These are phyloP conservation scores for Pneumocystis wakefieldiae DNA, from an alignment of 1,139 yeast species.

Conservation along the genomic window DNA sequence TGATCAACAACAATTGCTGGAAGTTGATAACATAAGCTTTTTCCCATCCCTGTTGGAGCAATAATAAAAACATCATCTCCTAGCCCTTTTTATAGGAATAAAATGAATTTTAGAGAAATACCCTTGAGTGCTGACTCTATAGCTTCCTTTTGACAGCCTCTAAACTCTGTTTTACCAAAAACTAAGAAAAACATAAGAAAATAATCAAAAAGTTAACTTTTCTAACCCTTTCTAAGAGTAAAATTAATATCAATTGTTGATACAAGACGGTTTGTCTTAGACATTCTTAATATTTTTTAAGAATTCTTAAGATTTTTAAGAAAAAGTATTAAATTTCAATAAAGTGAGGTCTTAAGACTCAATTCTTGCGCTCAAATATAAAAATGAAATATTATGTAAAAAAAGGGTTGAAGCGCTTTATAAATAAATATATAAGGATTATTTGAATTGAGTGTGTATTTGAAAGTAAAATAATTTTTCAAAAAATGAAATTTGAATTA, in stretches of 20 bases:
- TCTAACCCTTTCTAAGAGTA: constrained; percentile 11
- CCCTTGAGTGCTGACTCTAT: constrained; percentile 48
- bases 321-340: too few species aligned
- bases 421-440: background rate
- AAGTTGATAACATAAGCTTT: constrained; percentile 70
- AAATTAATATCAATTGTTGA: constrained; percentile 11
- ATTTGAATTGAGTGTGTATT: background rate
- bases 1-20: constrained; percentile 48
- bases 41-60: constrained; percentile 93
- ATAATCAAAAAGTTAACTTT: background rate
- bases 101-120: background rate
- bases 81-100: background rate
- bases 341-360: too few species aligned
- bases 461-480: too few species aligned
- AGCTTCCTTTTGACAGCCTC: constrained; percentile 64
- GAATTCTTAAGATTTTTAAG: too few species aligned
- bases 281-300: background rate
- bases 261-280: background rate
- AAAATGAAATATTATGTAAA: too few species aligned
- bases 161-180: constrained; percentile 29
- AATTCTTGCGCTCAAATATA: too few species aligned
- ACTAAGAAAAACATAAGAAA: constrained; percentile 4
- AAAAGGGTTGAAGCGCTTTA: too few species aligned
- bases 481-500: too few species aligned
- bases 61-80: constrained; percentile 66